These are phyloP conservation scores for Suhomyces prunicola DNA, from an alignment of 805 yeast species.

Conservation along the genomic window DNA sequence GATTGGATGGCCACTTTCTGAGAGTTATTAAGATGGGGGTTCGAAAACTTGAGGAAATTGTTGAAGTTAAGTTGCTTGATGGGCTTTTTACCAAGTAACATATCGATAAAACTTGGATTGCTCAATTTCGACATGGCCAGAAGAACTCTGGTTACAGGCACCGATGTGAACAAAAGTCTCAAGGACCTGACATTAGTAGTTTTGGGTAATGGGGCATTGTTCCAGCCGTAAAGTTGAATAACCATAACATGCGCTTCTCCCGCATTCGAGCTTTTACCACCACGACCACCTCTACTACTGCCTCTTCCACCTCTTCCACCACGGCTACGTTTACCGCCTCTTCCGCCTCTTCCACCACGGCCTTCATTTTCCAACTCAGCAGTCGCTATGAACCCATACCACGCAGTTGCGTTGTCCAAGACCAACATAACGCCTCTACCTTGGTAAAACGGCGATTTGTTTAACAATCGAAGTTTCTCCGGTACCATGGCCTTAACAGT, in stretches of 20 bases:
- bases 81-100: constrained; percentile 54
- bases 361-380: constrained; percentile 20
- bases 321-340: constrained; percentile 3
- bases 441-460: constrained; percentile 56
- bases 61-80: constrained; percentile 55
- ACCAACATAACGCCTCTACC: constrained; percentile 57
- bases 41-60: constrained; percentile 49
- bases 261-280: neutral
- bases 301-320: constrained; percentile 7
- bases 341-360: neutral
- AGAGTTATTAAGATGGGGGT: constrained; percentile 52
- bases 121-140: constrained; percentile 62
- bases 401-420: constrained; percentile 48
- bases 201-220: constrained; percentile 47
- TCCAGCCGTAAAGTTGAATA: constrained; percentile 59
- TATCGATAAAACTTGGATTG: constrained; percentile 49
- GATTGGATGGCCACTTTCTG: constrained; percentile 57
- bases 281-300: constrained; percentile 9
- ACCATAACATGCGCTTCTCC: constrained; percentile 37
- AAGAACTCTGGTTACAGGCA: constrained; percentile 60
- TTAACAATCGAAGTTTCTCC: constrained; percentile 47
- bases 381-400: constrained; percentile 59
- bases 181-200: constrained; percentile 36
- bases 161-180: constrained; percentile 56
- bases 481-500: constrained; percentile 50